Percentiles rank a stretch among this genome's conserved stretches.
Evolutionary conservation across 345 rosid genomes (phyloP).

Genomic region (Salix caprea): DNA sequence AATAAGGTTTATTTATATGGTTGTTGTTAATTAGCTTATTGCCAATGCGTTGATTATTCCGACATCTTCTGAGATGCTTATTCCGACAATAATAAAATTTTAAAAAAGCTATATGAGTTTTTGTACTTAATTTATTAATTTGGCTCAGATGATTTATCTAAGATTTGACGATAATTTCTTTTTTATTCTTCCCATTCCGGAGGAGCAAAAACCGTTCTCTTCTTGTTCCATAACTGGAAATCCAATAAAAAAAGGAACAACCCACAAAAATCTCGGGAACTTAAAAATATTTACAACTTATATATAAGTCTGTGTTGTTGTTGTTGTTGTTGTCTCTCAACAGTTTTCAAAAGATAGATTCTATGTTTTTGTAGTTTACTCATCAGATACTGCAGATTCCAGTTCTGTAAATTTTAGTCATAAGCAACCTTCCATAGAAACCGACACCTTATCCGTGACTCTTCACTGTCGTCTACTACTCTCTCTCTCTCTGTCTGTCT

Average conservation of each 20-base stretch:
- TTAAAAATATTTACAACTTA: not conserved
- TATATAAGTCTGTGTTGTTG: not conserved
- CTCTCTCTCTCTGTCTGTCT: not conserved
- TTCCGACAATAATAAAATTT: no score
- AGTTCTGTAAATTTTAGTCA: not conserved
- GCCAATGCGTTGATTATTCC: no score
- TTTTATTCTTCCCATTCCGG: no score
- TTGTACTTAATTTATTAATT: no score
- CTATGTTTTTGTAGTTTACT: no score
- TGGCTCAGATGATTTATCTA: not conserved
- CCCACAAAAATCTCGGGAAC: not conserved
- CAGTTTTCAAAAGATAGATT: not conserved
- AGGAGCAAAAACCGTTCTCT: no score
- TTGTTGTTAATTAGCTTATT: no score
- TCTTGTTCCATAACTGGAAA: not conserved
- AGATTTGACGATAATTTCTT: no score
- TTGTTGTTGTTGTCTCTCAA: not conserved
- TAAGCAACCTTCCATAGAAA: slow-evolving; percentile 16
- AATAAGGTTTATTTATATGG: no score
- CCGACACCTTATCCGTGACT: slow-evolving; percentile 47
- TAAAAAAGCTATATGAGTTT: no score
- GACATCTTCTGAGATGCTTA: no score
- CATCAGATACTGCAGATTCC: not conserved
- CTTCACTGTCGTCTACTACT: slow-evolving; percentile 18
- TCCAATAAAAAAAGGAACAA: not conserved